Conservation (phyloP, 805 yeast genomes). For the Starmerella vitae region DNA sequence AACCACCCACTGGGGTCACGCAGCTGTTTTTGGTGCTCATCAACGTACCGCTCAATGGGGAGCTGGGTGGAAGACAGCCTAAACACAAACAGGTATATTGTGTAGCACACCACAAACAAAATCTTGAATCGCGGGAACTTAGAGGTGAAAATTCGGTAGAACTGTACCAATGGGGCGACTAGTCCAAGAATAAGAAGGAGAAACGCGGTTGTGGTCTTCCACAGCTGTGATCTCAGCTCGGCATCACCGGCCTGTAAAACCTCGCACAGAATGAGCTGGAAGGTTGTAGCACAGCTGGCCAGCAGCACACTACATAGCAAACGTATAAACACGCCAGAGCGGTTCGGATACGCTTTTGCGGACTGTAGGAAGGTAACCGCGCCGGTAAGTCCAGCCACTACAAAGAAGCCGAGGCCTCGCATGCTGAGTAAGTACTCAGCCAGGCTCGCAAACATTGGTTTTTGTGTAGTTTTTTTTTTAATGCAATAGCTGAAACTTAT, state of each 20-base stretch:
- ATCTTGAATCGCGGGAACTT: conserved; percentile 15
- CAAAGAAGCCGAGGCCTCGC: not conserved
- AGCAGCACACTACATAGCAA: conserved; percentile 2
- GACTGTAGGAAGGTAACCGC: conserved; percentile 2
- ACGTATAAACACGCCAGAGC: conserved; percentile 1
- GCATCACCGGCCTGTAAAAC: conserved; percentile 21
- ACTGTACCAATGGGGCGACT: conserved; percentile 17
- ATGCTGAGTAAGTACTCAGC: not conserved
- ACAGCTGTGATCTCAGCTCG: conserved; percentile 14
- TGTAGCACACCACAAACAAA: conserved; percentile 22
- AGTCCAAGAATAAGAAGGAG: conserved; percentile 17
- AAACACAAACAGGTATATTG: conserved; percentile 21
- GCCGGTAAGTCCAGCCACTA: not conserved
- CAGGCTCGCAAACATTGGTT: too few species aligned
- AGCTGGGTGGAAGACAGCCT: conserved; percentile 25
- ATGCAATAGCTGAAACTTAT: too few species aligned
- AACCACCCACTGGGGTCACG: conserved; percentile 11
- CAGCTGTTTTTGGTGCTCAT: not conserved
- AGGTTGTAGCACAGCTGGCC: conserved; percentile 18
- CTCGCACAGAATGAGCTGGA: conserved; percentile 31
- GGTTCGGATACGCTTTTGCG: conserved; percentile 2
- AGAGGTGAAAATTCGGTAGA: conserved; percentile 9
- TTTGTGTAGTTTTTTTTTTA: too few species aligned
- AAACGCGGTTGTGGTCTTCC: conserved; percentile 21
- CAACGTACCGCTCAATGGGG: conserved; percentile 19